Evolutionary conservation across 768 basidiomycete genomes (phyloP).

Genomic region (Candolleomyces eurysporus): DNA sequence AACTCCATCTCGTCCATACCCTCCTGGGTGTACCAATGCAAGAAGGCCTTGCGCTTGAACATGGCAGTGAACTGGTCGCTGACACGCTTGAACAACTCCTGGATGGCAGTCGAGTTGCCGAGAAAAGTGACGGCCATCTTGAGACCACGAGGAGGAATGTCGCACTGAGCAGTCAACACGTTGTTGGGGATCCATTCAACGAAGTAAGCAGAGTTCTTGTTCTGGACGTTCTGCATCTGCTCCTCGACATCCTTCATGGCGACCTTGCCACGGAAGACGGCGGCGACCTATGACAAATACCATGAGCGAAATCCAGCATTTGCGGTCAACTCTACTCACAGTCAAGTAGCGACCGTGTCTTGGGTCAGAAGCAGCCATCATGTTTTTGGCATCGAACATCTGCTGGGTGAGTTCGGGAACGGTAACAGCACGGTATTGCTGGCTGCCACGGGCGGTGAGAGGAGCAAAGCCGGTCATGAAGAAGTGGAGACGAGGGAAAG

Average conservation of each 20-base stretch:
- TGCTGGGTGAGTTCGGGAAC: slow-evolving; percentile 98
- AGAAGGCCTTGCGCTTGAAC: slow-evolving; percentile 98
- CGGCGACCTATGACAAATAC: slow-evolving; percentile 40
- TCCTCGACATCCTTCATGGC: slow-evolving; percentile 99
- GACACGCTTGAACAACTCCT: slow-evolving; percentile 98
- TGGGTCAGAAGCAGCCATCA: slow-evolving; percentile 99
- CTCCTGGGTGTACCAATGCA: slow-evolving; percentile 99
- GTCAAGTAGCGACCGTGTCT: slow-evolving; percentile 97
- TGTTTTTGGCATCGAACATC: slow-evolving; percentile 99
- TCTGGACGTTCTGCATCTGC: slow-evolving; percentile 96
- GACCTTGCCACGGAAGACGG: slow-evolving; percentile 98
- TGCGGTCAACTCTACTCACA: slow-evolving; percentile 34
- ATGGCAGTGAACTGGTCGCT: slow-evolving; percentile 98
- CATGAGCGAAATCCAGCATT: too few relatives aligned
- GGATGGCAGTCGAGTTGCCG: slow-evolving; percentile 96
- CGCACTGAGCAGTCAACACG: slow-evolving; percentile 95
- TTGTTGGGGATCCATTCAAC: slow-evolving; percentile 99
- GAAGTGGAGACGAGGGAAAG: slow-evolving; percentile 99
- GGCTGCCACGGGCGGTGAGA: slow-evolving; percentile 89
- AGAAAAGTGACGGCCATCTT: slow-evolving; percentile 99
- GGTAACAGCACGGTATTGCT: slow-evolving; percentile 94
- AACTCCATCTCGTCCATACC: slow-evolving; percentile 99
- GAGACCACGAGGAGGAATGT: slow-evolving; percentile 91
- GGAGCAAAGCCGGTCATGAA: slow-evolving; percentile 98
- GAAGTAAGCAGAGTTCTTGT: slow-evolving; percentile 97